These are phyloP conservation scores for Camillea tinctor DNA, from an alignment of 2,329 filamentous ascomycete species.

Conservation along the genomic window DNA sequence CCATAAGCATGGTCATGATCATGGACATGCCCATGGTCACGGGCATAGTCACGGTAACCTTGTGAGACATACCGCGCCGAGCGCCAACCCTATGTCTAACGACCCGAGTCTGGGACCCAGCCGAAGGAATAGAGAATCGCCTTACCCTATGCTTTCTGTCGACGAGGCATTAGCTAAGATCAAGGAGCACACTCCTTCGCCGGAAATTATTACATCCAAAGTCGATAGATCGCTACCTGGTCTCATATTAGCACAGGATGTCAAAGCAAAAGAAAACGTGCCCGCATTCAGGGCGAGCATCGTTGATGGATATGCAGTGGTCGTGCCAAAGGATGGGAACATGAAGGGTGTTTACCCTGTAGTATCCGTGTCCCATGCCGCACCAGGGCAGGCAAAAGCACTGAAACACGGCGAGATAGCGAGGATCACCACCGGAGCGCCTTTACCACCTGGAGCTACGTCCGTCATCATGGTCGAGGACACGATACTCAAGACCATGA, in stretches of 20 bases:
- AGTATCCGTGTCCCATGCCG: constrained; percentile 80
- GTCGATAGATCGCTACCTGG: constrained; percentile 70
- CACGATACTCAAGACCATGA: constrained; percentile 72
- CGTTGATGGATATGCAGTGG: constrained; percentile 91
- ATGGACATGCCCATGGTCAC: constrained; percentile 55
- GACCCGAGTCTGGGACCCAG: constrained; percentile 61
- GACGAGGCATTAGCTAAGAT: constrained; percentile 76
- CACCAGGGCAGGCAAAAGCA: constrained; percentile 63
- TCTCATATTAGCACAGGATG: constrained; percentile 77
- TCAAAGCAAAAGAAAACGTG: constrained; percentile 77
- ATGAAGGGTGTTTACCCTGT: constrained; percentile 84
- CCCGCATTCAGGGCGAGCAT: constrained; percentile 95
- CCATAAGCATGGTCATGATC: constrained; percentile 53
- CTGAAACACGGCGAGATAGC: constrained; percentile 75
- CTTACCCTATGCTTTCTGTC: constrained; percentile 89
- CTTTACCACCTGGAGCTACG: constrained; percentile 82
- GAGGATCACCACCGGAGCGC: constrained; percentile 91
- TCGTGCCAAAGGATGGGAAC: constrained; percentile 60
- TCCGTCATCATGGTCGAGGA: constrained; percentile 98
- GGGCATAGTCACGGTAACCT: constrained; percentile 63
- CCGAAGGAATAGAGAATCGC: constrained; percentile 77
- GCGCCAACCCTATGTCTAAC: constrained; percentile 57
- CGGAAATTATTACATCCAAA: constrained; percentile 53
- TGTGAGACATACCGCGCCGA: constrained; percentile 69
- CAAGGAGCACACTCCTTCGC: constrained; percentile 66